Conservation (phyloP, 2,329 filamentous ascomycete species). For the Daldinia sp. region DNA sequence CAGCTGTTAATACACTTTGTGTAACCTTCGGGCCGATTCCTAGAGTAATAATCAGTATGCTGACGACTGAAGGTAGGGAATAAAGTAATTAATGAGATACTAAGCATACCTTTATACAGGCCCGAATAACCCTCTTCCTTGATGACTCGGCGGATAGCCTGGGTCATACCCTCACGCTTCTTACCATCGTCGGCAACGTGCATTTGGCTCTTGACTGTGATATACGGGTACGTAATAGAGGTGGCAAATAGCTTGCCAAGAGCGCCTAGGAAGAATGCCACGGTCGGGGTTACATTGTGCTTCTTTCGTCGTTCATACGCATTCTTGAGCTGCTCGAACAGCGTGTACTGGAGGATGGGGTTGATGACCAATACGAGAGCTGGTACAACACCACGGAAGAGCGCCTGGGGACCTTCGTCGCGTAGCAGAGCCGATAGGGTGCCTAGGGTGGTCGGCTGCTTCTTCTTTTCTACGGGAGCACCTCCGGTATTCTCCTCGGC, state of each 20-base stretch:
- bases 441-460: constrained; percentile 76
- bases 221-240: constrained; percentile 95
- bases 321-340: constrained; percentile 99
- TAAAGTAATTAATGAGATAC: constrained; percentile 1
- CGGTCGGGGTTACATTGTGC: constrained; percentile 78
- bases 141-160: constrained; percentile 80
- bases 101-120: constrained; percentile 84
- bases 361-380: constrained; percentile 96
- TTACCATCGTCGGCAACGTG: constrained; percentile 83
- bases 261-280: constrained; percentile 91
- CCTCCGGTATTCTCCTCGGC: constrained; percentile 46
- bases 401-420: constrained; percentile 82
- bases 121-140: constrained; percentile 90
- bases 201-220: constrained; percentile 98
- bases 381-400: constrained; percentile 92
- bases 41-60: constrained; percentile 49
- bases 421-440: constrained; percentile 82
- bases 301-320: constrained; percentile 70
- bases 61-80: constrained; percentile 8
- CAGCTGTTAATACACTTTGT: constrained; percentile 95
- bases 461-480: constrained; percentile 47
- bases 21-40: constrained; percentile 96
- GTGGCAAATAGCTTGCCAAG: constrained; percentile 95
- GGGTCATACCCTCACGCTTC: constrained; percentile 82
- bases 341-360: constrained; percentile 97